Evolutionary conservation across 805 yeast genomes (phyloP), one percentile per base, ranked within the genome.

Genomic region (Lachancea kluyveri): DNA sequence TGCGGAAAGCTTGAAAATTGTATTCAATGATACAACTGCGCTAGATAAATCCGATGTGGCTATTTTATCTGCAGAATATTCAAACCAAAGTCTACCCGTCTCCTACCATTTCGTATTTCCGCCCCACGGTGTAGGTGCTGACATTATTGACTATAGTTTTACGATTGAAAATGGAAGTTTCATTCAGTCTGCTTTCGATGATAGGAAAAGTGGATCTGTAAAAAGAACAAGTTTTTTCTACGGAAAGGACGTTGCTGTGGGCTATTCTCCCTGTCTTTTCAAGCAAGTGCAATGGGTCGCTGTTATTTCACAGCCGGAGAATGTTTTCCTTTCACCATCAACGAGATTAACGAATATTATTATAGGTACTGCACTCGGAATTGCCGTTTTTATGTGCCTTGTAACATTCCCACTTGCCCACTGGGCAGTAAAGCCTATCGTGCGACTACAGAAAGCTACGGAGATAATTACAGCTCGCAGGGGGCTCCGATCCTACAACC

Each of bases 381-480:
- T 82, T 13, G 92, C 92, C 3, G 83, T 64, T 1, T 70, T 80
- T 40, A 74, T 85, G 65, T 75, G 83, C 42, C 39, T 83, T 1
- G 52, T 83, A n/a, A 84, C 95, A 1, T 72, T 86, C 52, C 88
- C 92, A 4, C 57, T 87, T 33, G 86, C 95, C 0, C 86, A 83
- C 37, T 81, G 77, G 65, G 86, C 88, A 21, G 88, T 86, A 5
- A 60, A 82, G 41, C 96, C 96, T 0, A 85, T 87, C 36, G 70
- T 84, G 25, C 70, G 77, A 36, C 64, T 87, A 25, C 86, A 82
- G 48, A 75, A 76, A 40, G 95, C 94, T 0, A 84, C 95, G 0
- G 95, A 85, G 50, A 40, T 52, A 1, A 64, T 67, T 5, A 55
- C 68, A 4, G 56, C 54, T 27, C 68, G 69, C 3, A 48, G 69